A percentile compares a stretch with the other conserved stretches of the same genome.
Evolutionary conservation across 2,329 filamentous ascomycete genomes (phyloP).

Genomic region (Trichoderma sp.): DNA sequence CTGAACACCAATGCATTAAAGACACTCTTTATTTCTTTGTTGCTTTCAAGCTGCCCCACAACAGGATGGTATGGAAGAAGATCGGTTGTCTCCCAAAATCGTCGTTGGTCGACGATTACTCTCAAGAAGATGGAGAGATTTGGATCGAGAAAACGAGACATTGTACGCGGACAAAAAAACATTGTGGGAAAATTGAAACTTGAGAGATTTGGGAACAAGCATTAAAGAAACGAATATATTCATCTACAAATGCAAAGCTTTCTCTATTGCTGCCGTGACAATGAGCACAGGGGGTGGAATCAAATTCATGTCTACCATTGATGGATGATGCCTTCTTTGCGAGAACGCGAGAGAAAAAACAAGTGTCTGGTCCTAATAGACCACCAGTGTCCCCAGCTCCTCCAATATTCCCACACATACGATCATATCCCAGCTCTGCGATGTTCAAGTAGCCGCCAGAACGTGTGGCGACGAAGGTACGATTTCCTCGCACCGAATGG

Average conservation of each 20-base stretch:
- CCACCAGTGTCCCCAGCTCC: neutral
- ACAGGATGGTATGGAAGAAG: too few species aligned
- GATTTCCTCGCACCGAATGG: neutral
- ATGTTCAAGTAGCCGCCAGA: neutral
- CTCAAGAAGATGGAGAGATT: neutral
- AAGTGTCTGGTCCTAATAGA: neutral
- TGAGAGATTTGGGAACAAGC: neutral
- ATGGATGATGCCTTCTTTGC: neutral
- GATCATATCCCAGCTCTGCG: neutral
- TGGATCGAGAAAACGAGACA: neutral
- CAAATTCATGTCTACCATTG: neutral
- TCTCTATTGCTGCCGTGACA: neutral
- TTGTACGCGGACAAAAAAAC: neutral
- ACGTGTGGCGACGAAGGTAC: too few species aligned
- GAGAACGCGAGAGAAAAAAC: neutral
- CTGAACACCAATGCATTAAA: neutral
- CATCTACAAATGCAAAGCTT: neutral
- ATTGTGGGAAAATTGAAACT: too few species aligned
- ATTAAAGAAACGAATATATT: neutral
- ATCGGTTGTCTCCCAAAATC: neutral
- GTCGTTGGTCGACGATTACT: neutral
- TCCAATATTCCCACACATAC: too few species aligned
- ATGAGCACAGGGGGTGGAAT: neutral
- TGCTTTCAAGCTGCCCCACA: too few species aligned
- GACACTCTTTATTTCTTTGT: neutral